Evolutionary conservation across 768 basidiomycete species (phyloP), one percentile per base, ranked within the genome.

Genomic region (Sporobolomyces phaffii): DNA sequence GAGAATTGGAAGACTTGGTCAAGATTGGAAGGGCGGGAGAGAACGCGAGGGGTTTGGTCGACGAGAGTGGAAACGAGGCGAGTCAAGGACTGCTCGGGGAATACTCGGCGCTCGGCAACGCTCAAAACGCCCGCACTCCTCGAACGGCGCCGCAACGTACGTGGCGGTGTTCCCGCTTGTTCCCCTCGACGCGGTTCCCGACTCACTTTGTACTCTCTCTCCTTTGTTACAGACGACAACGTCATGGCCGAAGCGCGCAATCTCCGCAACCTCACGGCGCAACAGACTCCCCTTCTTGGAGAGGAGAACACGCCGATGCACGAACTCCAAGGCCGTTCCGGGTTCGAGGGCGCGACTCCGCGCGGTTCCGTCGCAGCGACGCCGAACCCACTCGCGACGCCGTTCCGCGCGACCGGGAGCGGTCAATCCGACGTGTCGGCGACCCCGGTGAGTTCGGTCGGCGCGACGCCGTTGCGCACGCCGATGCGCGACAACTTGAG

Each of bases 281-380:
- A 84, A 5, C 93, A 98, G 79, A 99, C 96, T 0, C 96, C 96
- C 20, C 81, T 99, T 2, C 83, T 98, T 17, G 96, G 96, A 5
- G 91, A 98, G 53, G 94, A 98, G 79, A 99, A 99, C 78, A 98
- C 96, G 0, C 96, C 93, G 17, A 77, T 98, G 52, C 94, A 93
- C 75, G 71, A 72, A 51, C 81, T 81, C 2, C 81, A 85, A 26
- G 84, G 81, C n/a, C 87, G 85, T 18, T 91, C 91, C 10, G 96
- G 96, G 3, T 99, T 91, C 76, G 92, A 92, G 76, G 83, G 92
- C 49, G 94, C 92, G 0, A 97, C 94, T 6, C 96, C 96, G n/a
- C 86, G 84, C 26, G 91, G 91, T 72, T 85, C 86, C 72, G 87
- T 89, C 33, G 84, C 90, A 0, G 91, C 93, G 69, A 99, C 96